phyloP scores from a whole-genome alignment of 306 rosid species.

The Hippophae tibetana region DNA sequence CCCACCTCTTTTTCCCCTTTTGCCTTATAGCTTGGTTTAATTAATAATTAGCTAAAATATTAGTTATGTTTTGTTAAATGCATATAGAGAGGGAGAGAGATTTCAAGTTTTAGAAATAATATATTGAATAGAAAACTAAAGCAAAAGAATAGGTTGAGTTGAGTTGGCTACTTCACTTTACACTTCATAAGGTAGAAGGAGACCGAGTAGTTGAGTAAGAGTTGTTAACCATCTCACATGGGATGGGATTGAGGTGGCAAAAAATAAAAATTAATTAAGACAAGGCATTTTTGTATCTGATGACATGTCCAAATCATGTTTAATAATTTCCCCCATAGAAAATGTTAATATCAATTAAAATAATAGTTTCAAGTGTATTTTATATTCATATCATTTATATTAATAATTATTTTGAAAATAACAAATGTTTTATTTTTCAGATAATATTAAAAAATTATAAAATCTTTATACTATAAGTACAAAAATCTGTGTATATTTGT shows the following conservation, averaged over 20 bases:
- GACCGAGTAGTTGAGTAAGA: conserved; percentile 15
- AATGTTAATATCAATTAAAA: too few relatives aligned
- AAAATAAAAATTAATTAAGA: conserved; percentile 19
- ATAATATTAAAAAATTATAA: too few relatives aligned
- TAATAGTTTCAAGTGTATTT: too few relatives aligned
- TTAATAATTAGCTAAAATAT: neutral
- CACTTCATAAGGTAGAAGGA: conserved; percentile 26
- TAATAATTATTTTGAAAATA: too few relatives aligned
- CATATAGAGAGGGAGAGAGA: conserved; percentile 8
- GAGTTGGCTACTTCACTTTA: conserved; percentile 33
- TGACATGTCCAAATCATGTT: conserved; percentile 74
- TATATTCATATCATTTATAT: too few relatives aligned
- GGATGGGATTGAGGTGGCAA: conserved; percentile 26
- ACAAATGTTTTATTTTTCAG: too few relatives aligned
- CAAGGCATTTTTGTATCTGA: conserved; percentile 16
- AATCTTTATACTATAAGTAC: too few relatives aligned
- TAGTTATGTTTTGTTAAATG: neutral
- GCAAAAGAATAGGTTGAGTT: conserved; percentile 17
- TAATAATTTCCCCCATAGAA: conserved; percentile 28
- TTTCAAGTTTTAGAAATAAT: neutral
- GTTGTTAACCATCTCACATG: conserved; percentile 41
- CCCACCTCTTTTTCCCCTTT: neutral
- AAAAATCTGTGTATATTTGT: too few relatives aligned
- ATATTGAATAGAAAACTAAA: conserved; percentile 21
- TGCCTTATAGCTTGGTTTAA: neutral